Evolutionary conservation across 1,284 basidiomycete genomes (phyloP).

Genomic region (Rhodotorula sp.): DNA sequence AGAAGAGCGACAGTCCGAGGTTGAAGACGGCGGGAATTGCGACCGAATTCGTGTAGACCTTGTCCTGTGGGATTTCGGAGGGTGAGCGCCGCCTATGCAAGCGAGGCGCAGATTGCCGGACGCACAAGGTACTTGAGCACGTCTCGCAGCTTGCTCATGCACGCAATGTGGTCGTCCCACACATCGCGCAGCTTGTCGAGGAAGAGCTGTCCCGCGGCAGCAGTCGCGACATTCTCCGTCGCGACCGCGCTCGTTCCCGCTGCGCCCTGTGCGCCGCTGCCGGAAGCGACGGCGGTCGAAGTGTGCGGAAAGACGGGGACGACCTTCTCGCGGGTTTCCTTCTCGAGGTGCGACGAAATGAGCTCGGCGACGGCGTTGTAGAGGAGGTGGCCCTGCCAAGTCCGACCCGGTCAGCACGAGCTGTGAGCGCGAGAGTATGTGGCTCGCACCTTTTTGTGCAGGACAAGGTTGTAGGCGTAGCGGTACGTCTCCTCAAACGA

Average conservation of each 20-base stretch:
- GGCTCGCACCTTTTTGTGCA: slow-evolving; percentile 29
- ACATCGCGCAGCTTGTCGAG: slow-evolving; percentile 53
- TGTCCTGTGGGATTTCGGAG: slow-evolving; percentile 64
- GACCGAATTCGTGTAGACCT: slow-evolving; percentile 65
- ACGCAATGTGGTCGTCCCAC: slow-evolving; percentile 92
- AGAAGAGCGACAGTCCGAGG: slow-evolving; percentile 79
- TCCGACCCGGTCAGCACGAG: not conserved
- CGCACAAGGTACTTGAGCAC: slow-evolving; percentile 94
- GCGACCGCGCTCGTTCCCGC: slow-evolving; percentile 8
- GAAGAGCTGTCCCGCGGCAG: slow-evolving; percentile 29
- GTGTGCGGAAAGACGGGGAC: slow-evolving; percentile 72
- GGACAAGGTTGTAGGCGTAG: slow-evolving; percentile 81
- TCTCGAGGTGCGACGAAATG: slow-evolving; percentile 78
- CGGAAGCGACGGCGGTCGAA: slow-evolving; percentile 55
- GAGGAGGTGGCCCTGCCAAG: slow-evolving; percentile 72
- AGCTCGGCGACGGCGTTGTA: slow-evolving; percentile 84
- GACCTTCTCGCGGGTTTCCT: slow-evolving; percentile 73
- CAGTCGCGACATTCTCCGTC: slow-evolving; percentile 28
- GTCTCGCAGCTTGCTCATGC: slow-evolving; percentile 85
- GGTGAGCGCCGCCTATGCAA: not conserved
- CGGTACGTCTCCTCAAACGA: slow-evolving; percentile 92
- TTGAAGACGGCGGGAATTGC: slow-evolving; percentile 78
- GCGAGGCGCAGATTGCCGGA: too few species aligned
- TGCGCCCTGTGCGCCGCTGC: slow-evolving; percentile 43
- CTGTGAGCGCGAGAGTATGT: not conserved